Evolutionary conservation across 257 asterid species (phyloP).

Genomic region (Ophiorrhiza pumila): DNA sequence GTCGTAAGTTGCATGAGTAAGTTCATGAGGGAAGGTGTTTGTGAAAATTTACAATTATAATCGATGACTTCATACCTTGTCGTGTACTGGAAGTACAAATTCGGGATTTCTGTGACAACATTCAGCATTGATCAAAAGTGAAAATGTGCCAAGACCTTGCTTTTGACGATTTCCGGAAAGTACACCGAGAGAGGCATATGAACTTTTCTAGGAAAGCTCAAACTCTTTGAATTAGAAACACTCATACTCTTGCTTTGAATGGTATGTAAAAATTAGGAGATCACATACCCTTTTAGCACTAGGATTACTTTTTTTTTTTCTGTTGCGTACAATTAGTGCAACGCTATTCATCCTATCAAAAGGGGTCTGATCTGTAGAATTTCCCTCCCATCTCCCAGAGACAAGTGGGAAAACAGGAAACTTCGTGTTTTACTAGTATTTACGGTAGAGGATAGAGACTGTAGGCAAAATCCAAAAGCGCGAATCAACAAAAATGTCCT

Average conservation of each 20-base stretch:
- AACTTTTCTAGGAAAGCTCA: neutral
- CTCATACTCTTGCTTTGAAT: neutral
- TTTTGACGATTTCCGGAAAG: neutral
- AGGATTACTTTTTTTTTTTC: neutral
- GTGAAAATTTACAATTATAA: neutral
- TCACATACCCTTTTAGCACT: neutral
- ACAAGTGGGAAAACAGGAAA: neutral
- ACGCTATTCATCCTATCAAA: neutral
- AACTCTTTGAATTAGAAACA: neutral
- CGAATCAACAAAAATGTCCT: too few species aligned
- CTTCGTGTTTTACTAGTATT: neutral
- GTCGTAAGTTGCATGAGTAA: neutral
- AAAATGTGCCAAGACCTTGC: neutral
- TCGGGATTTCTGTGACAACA: neutral
- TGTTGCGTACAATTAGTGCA: neutral
- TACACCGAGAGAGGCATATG: neutral
- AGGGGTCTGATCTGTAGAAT: neutral
- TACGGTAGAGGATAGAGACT: neutral
- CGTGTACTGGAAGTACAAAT: neutral
- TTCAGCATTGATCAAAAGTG: neutral
- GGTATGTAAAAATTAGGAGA: neutral
- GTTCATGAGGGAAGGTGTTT: neutral
- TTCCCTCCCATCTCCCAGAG: neutral
- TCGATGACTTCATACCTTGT: neutral
- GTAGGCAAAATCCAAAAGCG: neutral